These are phyloP conservation scores for Strobilomyces confusus DNA, from an alignment of 768 basidiomycete genomes.

Conservation along the genomic window DNA sequence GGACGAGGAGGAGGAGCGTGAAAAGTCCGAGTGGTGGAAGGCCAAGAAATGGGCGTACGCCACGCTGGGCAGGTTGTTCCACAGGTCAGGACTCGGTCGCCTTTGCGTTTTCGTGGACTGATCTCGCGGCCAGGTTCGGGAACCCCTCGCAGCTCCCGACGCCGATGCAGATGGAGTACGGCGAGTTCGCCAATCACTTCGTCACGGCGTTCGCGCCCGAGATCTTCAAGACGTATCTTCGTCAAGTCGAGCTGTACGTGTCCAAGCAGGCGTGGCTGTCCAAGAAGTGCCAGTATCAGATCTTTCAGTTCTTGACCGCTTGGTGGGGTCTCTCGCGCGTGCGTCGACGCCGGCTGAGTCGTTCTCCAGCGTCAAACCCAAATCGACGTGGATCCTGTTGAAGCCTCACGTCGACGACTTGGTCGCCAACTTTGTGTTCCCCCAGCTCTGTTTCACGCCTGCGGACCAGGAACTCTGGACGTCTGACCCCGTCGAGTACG, in stretches of 20 bases:
- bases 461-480: constrained; percentile 69
- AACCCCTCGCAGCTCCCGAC: constrained; percentile 84
- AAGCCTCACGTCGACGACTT: constrained; percentile 81
- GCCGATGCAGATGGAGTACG: constrained; percentile 65
- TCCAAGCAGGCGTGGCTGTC: constrained; percentile 73
- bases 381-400: constrained; percentile 83
- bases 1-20: constrained; percentile 69
- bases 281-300: constrained; percentile 78
- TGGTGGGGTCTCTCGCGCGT: constrained; percentile 50
- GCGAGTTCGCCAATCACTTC: constrained; percentile 72
- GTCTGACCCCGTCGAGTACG: constrained; percentile 78
- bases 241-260: constrained; percentile 62
- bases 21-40: constrained; percentile 85
- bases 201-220: constrained; percentile 78
- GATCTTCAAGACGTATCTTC: constrained; percentile 77
- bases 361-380: constrained; percentile 74
- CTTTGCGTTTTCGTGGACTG: neutral
- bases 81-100: constrained; percentile 40
- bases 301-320: constrained; percentile 83
- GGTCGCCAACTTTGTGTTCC: constrained; percentile 81
- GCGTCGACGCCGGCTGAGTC: constrained; percentile 10
- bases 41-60: constrained; percentile 92
- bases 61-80: constrained; percentile 76
- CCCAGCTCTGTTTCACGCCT: constrained; percentile 76
- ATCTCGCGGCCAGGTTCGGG: constrained; percentile 53